These are phyloP conservation scores for Chlorella sp. DNA, from an alignment of 139 green algal genomes.

Conservation along the genomic window DNA sequence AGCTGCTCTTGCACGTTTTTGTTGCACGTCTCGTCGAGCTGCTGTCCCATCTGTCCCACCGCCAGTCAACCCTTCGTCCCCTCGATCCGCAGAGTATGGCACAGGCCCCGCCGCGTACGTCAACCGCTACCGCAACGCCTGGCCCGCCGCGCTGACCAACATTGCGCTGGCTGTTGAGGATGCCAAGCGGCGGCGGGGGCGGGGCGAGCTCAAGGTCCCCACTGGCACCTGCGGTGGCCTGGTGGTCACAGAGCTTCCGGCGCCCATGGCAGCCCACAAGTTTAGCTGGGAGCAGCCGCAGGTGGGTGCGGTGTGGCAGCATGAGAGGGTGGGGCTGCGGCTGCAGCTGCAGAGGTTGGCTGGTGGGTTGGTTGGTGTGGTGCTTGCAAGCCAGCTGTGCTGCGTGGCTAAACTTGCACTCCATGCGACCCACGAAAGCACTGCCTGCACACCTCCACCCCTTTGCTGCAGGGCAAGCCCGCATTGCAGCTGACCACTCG, in stretches of 20 bases:
- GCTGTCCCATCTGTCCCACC: not conserved
- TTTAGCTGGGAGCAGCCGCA: constrained; percentile 49
- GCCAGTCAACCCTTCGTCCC: not conserved
- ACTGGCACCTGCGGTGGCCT: constrained; percentile 44
- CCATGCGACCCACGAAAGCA: no score
- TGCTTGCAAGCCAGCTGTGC: no score
- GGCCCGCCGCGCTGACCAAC: constrained; percentile 38
- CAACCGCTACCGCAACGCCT: constrained; percentile 69
- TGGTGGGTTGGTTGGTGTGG: no score
- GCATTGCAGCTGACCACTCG: constrained; percentile 6
- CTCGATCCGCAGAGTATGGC: constrained; percentile 5
- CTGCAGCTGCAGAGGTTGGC: no score
- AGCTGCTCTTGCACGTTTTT: no score
- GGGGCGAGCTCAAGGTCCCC: constrained; percentile 28
- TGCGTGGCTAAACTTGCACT: no score
- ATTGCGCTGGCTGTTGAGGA: constrained; percentile 52
- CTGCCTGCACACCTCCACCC: not conserved
- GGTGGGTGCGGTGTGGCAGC: no score
- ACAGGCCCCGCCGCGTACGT: constrained; percentile 49
- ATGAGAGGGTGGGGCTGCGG: no score
- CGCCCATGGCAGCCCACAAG: constrained; percentile 48
- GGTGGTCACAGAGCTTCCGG: constrained; percentile 45
- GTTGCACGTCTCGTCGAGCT: no score
- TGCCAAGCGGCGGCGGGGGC: constrained; percentile 20
- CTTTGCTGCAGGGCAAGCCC: constrained; percentile 38